These are phyloP conservation scores for Geosmithia morbida DNA, from an alignment of 2,329 filamentous ascomycete species.

Conservation along the genomic window DNA sequence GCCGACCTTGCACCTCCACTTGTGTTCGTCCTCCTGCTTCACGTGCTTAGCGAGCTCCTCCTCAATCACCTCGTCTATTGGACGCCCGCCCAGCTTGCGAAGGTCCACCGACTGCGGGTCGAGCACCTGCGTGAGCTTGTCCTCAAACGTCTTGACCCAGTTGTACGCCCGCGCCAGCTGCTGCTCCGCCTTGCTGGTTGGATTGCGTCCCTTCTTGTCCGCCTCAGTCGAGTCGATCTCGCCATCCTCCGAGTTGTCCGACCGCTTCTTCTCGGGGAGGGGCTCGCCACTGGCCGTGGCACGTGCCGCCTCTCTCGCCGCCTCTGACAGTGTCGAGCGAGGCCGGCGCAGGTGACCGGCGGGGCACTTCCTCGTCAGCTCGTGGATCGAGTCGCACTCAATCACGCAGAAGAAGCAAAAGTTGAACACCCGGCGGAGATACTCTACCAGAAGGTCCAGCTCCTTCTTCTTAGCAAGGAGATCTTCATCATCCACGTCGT, in stretches of 20 bases:
- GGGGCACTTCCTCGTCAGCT: slow-evolving; percentile 88
- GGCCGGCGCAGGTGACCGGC: slow-evolving; percentile 93
- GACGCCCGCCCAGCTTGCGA: slow-evolving; percentile 79
- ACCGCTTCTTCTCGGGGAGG: slow-evolving; percentile 70
- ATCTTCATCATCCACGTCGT: slow-evolving; percentile 81
- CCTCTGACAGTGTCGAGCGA: slow-evolving; percentile 66
- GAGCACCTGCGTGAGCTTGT: slow-evolving; percentile 85
- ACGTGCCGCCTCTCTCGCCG: slow-evolving; percentile 71
- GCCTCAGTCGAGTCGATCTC: slow-evolving; percentile 37
- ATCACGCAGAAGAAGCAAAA: slow-evolving; percentile 99
- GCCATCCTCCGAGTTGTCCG: slow-evolving; percentile 45
- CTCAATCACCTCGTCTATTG: slow-evolving; percentile 70
- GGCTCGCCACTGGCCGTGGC: slow-evolving; percentile 72
- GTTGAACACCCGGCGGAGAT: slow-evolving; percentile 90
- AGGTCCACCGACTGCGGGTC: slow-evolving; percentile 82
- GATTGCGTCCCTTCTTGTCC: slow-evolving; percentile 48
- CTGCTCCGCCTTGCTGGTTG: slow-evolving; percentile 67
- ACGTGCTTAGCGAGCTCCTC: slow-evolving; percentile 80
- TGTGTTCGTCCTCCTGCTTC: slow-evolving; percentile 95
- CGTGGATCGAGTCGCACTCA: slow-evolving; percentile 92
- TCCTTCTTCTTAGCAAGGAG: slow-evolving; percentile 90
- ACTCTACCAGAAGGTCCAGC: slow-evolving; percentile 89
- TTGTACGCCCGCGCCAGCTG: slow-evolving; percentile 92
- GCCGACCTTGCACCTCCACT: slow-evolving; percentile 91
- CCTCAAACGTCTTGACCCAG: slow-evolving; percentile 97